Conservation (phyloP, 2,329 filamentous ascomycete genomes). For the Chaetomiaceae sp. region DNA sequence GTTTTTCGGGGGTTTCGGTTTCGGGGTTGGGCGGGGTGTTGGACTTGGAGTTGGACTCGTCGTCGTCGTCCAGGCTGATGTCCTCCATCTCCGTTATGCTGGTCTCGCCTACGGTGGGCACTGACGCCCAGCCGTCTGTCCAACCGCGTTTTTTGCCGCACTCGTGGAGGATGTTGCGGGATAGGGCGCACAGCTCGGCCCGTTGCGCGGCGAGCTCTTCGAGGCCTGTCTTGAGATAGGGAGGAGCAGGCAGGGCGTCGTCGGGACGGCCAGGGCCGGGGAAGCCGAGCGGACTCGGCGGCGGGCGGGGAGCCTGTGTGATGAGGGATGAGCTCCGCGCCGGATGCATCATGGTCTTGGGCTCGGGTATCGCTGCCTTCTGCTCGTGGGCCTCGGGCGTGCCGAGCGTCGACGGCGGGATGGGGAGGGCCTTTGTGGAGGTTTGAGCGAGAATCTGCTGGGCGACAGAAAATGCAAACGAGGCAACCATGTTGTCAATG, state of each 20-base stretch:
- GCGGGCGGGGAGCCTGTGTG: constrained; percentile 35
- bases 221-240: constrained; percentile 60
- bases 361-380: constrained; percentile 60
- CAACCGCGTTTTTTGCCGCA: constrained; percentile 69
- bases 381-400: constrained; percentile 49
- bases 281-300: constrained; percentile 51
- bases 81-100: constrained; percentile 52
- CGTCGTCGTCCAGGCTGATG: constrained; percentile 47
- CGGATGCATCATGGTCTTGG: constrained; percentile 67
- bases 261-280: constrained; percentile 42
- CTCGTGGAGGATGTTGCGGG: constrained; percentile 72
- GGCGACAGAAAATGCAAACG: constrained; percentile 72
- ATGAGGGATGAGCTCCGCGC: constrained; percentile 59
- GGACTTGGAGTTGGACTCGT: constrained; percentile 25
- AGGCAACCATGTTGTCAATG: constrained; percentile 70
- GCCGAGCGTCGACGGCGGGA: constrained; percentile 55
- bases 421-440: constrained; percentile 61
- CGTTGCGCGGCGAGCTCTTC: constrained; percentile 79
- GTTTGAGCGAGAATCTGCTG: constrained; percentile 76
- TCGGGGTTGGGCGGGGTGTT: constrained; percentile 15
- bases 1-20: constrained; percentile 8
- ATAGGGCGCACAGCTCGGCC: constrained; percentile 76
- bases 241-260: constrained; percentile 39
- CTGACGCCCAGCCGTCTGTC: constrained; percentile 69
- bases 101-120: constrained; percentile 46